Evolutionary conservation across 2,329 filamentous ascomycete species (phyloP).

Genomic region (Plenodomus lindquistii): DNA sequence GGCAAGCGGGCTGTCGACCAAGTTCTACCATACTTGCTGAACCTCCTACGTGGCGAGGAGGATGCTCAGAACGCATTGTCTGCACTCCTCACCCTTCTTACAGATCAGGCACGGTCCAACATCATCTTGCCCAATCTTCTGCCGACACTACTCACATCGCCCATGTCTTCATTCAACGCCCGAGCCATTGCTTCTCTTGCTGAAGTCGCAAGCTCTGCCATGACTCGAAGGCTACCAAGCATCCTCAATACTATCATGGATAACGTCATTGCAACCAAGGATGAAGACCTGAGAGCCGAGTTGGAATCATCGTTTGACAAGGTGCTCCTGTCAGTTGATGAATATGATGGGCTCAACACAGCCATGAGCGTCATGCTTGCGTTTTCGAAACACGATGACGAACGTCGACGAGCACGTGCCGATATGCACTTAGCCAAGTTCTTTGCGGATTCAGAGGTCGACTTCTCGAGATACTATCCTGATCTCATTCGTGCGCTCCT

Average conservation of each 20-base stretch:
- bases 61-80: slow-evolving; percentile 91
- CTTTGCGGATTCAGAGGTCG: slow-evolving; percentile 77
- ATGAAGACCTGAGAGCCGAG: slow-evolving; percentile 74
- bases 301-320: slow-evolving; percentile 83
- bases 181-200: slow-evolving; percentile 90
- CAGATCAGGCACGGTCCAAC: slow-evolving; percentile 90
- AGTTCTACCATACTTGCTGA: slow-evolving; percentile 89
- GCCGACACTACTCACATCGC: slow-evolving; percentile 85
- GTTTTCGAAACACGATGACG: slow-evolving; percentile 90
- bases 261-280: slow-evolving; percentile 77
- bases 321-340: slow-evolving; percentile 89
- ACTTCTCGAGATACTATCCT: slow-evolving; percentile 95
- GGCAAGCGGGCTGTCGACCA: slow-evolving; percentile 96
- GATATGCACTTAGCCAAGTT: slow-evolving; percentile 82
- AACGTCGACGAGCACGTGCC: slow-evolving; percentile 77
- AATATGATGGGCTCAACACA: slow-evolving; percentile 92
- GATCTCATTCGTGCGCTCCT: slow-evolving; percentile 90
- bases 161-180: slow-evolving; percentile 93
- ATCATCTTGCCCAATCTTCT: slow-evolving; percentile 96
- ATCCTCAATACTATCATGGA: slow-evolving; percentile 96
- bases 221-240: slow-evolving; percentile 85
- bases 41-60: slow-evolving; percentile 80
- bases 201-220: slow-evolving; percentile 84
- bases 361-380: slow-evolving; percentile 91
- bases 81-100: slow-evolving; percentile 89